Conservation (phyloP, 345 rosid genomes). For the Eucalyptus pumila region DNA sequence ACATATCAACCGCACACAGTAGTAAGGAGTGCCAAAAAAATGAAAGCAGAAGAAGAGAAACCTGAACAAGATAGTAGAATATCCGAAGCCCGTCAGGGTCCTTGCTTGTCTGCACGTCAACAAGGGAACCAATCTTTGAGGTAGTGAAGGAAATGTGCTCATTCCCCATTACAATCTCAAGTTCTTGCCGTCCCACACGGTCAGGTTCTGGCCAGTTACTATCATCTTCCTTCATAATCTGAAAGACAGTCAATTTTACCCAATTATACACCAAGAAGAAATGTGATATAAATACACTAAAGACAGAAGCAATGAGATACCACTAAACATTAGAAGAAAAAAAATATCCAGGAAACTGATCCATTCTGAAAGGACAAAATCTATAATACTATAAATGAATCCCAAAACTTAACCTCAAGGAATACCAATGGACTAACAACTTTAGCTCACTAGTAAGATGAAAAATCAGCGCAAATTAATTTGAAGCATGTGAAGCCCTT, state of each 20-base stretch:
- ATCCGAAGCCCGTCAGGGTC: constrained; percentile 99
- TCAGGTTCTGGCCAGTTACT: constrained; percentile 98
- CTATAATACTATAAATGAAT: background rate
- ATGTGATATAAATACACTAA: background rate
- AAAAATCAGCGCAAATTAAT: background rate
- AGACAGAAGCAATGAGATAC: background rate
- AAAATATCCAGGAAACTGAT: background rate
- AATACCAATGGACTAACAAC: background rate
- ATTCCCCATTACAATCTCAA: constrained; percentile 96
- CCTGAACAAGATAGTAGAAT: constrained; percentile 99
- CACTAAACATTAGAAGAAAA: background rate
- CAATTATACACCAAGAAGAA: background rate
- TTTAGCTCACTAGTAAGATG: background rate
- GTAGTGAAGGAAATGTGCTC: constrained; percentile 96
- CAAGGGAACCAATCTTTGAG: constrained; percentile 96
- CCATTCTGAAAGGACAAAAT: background rate
- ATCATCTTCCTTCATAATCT: constrained; percentile 99
- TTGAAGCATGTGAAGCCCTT: background rate
- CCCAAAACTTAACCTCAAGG: background rate
- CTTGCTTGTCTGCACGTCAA: constrained; percentile 88
- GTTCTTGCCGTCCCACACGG: constrained; percentile 92
- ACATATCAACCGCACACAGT: background rate
- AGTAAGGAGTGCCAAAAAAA: background rate
- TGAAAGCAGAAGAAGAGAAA: constrained; percentile 1
- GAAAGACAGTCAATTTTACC: background rate